A percentile compares a stretch with the other conserved stretches of the same genome.
Evolutionary conservation across 139 green algal species (phyloP).

Genomic region (Pycnococcus provasolii): DNA sequence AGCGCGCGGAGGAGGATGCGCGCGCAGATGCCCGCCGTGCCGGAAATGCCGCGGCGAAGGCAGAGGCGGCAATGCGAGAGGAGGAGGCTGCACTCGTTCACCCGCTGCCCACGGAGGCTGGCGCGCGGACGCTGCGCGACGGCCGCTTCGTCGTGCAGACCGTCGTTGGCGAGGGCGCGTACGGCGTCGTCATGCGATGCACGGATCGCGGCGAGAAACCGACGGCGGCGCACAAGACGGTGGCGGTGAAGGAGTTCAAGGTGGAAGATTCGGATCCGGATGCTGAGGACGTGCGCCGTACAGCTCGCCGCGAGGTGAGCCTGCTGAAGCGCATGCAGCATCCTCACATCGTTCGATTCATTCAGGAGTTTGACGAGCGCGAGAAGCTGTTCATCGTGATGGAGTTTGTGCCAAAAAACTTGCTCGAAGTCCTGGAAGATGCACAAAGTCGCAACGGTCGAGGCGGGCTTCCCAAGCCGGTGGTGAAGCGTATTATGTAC

Average conservation of each 20-base stretch:
- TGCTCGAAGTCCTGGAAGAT: constrained; percentile 51
- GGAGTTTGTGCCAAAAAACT: constrained; percentile 49
- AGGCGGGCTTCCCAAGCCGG: neutral
- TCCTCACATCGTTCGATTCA: constrained; percentile 40
- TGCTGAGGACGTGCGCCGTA: constrained; percentile 47
- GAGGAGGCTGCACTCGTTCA: too few species aligned
- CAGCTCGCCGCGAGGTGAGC: constrained; percentile 37
- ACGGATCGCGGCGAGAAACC: neutral
- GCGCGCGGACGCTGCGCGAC: too few species aligned
- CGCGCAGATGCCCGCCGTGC: too few species aligned
- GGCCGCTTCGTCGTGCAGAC: constrained; percentile 15
- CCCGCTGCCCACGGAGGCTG: too few species aligned
- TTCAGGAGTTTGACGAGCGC: constrained; percentile 44
- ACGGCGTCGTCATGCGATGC: constrained; percentile 30
- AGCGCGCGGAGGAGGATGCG: too few species aligned
- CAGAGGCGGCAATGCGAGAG: too few species aligned
- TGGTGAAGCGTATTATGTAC: constrained; percentile 40
- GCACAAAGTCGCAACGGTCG: neutral
- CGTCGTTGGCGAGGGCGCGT: constrained; percentile 30
- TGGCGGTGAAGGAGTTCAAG: constrained; percentile 36
- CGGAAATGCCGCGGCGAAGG: too few species aligned
- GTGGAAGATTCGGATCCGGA: constrained; percentile 37
- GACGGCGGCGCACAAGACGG: neutral
- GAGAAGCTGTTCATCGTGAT: constrained; percentile 52
- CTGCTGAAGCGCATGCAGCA: constrained; percentile 37